Evolutionary conservation across 1,284 basidiomycete species (phyloP).

Genomic region (Rhodotorula sp.): DNA sequence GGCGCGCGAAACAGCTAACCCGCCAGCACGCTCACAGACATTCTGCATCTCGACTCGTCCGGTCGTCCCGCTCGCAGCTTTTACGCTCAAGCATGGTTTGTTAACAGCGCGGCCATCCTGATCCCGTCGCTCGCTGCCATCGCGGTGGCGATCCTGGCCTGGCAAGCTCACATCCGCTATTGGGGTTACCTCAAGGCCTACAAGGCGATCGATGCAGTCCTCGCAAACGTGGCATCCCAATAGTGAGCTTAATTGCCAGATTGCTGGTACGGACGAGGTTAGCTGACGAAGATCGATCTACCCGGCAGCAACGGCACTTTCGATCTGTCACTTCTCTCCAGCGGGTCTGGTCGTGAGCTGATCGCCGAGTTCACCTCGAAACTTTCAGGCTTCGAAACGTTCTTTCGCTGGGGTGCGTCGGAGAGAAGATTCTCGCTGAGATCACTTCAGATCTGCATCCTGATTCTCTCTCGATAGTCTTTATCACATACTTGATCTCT

Average conservation of each 20-base stretch:
- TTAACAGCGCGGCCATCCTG: conserved; percentile 15
- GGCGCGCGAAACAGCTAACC: background rate
- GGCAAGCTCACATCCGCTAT: conserved; percentile 3
- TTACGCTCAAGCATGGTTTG: conserved; percentile 13
- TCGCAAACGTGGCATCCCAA: background rate
- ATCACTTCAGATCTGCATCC: background rate
- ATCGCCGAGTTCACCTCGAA: background rate
- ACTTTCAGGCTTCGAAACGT: conserved; percentile 10
- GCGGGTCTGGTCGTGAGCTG: background rate
- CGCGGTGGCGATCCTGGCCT: conserved; percentile 3
- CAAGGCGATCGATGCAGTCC: conserved; percentile 2
- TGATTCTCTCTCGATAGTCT: background rate
- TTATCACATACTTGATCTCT: conserved; percentile 11
- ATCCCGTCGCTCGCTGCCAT: background rate
- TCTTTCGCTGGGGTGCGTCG: conserved; percentile 20
- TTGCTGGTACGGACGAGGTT: too few species aligned
- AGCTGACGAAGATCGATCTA: background rate
- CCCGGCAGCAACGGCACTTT: conserved; percentile 10
- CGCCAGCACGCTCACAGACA: background rate
- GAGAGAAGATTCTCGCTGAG: background rate
- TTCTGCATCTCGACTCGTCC: conserved; percentile 27
- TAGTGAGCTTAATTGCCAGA: conserved; percentile 3
- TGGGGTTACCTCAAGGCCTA: background rate
- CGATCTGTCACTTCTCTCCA: background rate
- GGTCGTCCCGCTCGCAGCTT: conserved; percentile 17